Evolutionary conservation across 371 early-diverging fungal species (phyloP).

Genomic region (Chytridium lagenaria): DNA sequence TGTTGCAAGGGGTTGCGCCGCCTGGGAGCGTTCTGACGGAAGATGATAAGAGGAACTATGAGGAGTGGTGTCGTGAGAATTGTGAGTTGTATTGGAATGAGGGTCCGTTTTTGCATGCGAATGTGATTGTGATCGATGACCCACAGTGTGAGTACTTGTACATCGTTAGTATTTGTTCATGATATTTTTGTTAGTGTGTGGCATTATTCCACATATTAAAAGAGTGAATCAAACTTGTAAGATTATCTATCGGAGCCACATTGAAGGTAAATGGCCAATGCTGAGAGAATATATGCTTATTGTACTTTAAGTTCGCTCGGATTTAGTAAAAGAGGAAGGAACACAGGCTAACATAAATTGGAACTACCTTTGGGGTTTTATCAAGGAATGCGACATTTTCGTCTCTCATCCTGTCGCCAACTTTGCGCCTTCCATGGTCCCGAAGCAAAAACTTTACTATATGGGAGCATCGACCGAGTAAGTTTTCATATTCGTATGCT

Average conservation of each 20-base stretch:
- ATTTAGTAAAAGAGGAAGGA: slow-evolving; percentile 61
- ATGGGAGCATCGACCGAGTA: slow-evolving; percentile 79
- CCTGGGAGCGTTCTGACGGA: slow-evolving; percentile 64
- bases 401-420: slow-evolving; percentile 78
- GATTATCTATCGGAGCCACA: slow-evolving; percentile 86
- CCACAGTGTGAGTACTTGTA: slow-evolving; percentile 66
- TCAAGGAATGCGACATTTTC: slow-evolving; percentile 76
- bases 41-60: slow-evolving; percentile 72
- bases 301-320: slow-evolving; percentile 62
- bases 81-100: slow-evolving; percentile 77
- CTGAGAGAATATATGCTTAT: not conserved
- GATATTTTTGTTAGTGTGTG: slow-evolving; percentile 56
- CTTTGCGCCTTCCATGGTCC: slow-evolving; percentile 75
- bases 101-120: slow-evolving; percentile 70
- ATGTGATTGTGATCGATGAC: slow-evolving; percentile 88
- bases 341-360: slow-evolving; percentile 48
- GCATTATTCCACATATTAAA: slow-evolving; percentile 78
- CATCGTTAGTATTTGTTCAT: slow-evolving; percentile 16
- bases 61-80: slow-evolving; percentile 79
- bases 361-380: slow-evolving; percentile 75
- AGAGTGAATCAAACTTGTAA: slow-evolving; percentile 68
- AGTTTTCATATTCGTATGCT: not conserved
- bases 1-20: slow-evolving; percentile 85
- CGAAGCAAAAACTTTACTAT: slow-evolving; percentile 65
- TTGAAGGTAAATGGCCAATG: slow-evolving; percentile 55